These are phyloP conservation scores for Heterococcus sp. DNA, from an alignment of 108 stramenopile genomes.

Conservation along the genomic window DNA sequence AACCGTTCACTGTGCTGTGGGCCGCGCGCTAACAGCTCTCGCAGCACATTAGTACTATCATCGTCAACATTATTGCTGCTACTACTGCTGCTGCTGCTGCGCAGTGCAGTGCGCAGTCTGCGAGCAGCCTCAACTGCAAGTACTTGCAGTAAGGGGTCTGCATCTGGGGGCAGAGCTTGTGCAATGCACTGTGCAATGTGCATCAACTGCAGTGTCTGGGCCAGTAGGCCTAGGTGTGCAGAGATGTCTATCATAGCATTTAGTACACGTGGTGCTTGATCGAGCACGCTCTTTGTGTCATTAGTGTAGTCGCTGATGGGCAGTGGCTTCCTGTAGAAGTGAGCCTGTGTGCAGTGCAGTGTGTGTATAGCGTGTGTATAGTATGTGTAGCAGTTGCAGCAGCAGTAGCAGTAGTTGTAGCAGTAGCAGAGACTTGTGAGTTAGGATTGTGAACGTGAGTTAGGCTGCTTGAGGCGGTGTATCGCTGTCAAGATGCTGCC, in stretches of 20 bases:
- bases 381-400: too few species aligned
- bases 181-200: slow-evolving; percentile 41
- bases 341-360: slow-evolving; percentile 52
- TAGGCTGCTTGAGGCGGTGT: too few species aligned
- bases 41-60: not conserved
- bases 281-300: slow-evolving; percentile 88
- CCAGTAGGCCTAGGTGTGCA: slow-evolving; percentile 56
- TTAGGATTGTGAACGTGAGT: too few species aligned
- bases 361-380: too few species aligned
- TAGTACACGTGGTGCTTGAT: slow-evolving; percentile 87
- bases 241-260: slow-evolving; percentile 92
- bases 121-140: slow-evolving; percentile 16
- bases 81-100: slow-evolving; percentile 1
- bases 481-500: too few species aligned
- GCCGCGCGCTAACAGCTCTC: not conserved
- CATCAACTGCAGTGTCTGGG: slow-evolving; percentile 35
- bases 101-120: slow-evolving; percentile 13
- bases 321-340: slow-evolving; percentile 70
- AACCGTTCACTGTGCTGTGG: not conserved
- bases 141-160: slow-evolving; percentile 37
- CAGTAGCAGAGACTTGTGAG: too few species aligned
- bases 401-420: too few species aligned
- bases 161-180: slow-evolving; percentile 8
- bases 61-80: not conserved
- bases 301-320: slow-evolving; percentile 96